Conservation (phyloP, 305 asterid genomes). For the Lippia alba region DNA sequence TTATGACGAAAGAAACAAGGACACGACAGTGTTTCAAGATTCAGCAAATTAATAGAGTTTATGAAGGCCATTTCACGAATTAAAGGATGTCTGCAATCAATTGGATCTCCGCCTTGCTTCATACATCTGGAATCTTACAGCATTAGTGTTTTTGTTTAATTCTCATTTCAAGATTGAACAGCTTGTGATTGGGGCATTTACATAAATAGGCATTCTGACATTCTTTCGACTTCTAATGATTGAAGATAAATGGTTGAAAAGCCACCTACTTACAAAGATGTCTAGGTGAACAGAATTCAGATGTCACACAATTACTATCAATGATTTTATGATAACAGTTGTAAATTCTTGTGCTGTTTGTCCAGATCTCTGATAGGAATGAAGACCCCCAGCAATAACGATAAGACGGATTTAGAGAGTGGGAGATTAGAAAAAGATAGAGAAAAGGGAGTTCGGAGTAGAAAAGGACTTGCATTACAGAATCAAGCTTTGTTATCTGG, state of each 20-base stretch:
- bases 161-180: background rate
- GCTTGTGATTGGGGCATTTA: conserved; percentile 8
- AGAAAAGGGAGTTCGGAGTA: conserved; percentile 52
- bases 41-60: background rate
- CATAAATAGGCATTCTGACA: background rate
- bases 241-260: conserved; percentile 13
- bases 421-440: conserved; percentile 58
- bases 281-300: conserved; percentile 8
- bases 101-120: conserved; percentile 1
- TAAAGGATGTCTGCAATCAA: conserved; percentile 19
- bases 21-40: background rate
- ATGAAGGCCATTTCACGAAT: background rate
- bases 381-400: conserved; percentile 52
- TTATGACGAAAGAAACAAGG: background rate
- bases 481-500: conserved; percentile 85
- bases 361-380: conserved; percentile 55
- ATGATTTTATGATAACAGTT: conserved; percentile 11
- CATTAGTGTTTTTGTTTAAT: background rate
- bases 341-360: conserved; percentile 25
- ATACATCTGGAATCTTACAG: conserved; percentile 4
- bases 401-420: conserved; percentile 67
- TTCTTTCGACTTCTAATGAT: conserved; percentile 20
- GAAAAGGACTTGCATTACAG: conserved; percentile 44
- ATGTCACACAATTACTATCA: background rate
- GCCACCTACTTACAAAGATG: background rate